These are phyloP conservation scores for Saturnispora besseyi DNA, from an alignment of 805 yeast species.

Conservation along the genomic window DNA sequence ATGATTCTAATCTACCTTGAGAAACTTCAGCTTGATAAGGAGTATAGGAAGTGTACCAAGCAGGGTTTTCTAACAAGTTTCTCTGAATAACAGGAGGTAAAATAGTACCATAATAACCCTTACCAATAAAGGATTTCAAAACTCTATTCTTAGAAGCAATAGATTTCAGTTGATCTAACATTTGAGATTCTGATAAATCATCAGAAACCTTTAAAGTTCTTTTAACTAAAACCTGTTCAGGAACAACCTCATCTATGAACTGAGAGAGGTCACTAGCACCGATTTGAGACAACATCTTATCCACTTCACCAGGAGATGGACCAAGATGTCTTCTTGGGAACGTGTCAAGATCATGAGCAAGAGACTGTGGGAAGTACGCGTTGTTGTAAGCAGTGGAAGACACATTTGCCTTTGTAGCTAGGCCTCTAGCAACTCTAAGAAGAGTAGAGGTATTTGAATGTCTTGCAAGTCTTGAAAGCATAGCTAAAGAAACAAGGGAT, in stretches of 20 bases:
- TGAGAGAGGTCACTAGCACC: slow-evolving; percentile 61
- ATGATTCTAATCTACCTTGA: slow-evolving; percentile 88
- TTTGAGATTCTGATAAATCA: slow-evolving; percentile 77
- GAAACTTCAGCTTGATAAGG: slow-evolving; percentile 98
- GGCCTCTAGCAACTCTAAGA: slow-evolving; percentile 1
- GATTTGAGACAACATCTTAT: slow-evolving; percentile 53
- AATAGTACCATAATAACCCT: slow-evolving; percentile 87
- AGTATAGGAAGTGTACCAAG: slow-evolving; percentile 98
- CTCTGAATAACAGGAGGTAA: slow-evolving; percentile 91
- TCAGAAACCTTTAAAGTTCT: slow-evolving; percentile 54
- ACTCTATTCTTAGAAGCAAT: slow-evolving; percentile 72
- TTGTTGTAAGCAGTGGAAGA: slow-evolving; percentile 43
- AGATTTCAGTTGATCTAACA: slow-evolving; percentile 56
- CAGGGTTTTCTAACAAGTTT: slow-evolving; percentile 86
- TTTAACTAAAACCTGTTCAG: slow-evolving; percentile 61
- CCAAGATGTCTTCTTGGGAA: slow-evolving; percentile 91
- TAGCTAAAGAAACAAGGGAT: not conserved
- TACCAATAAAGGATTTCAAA: slow-evolving; percentile 74
- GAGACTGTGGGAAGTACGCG: slow-evolving; percentile 36
- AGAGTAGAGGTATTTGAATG: not conserved
- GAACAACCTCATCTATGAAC: slow-evolving; percentile 68
- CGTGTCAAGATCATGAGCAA: slow-evolving; percentile 47
- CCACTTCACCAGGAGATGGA: slow-evolving; percentile 55
- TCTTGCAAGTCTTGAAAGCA: slow-evolving; percentile 7
- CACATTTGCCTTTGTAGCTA: slow-evolving; percentile 36